Percentiles rank a stretch among this genome's conserved stretches.
Evolutionary conservation across 2,329 filamentous ascomycete genomes (phyloP).

Genomic region (Cephalotrichum gorgonifer): DNA sequence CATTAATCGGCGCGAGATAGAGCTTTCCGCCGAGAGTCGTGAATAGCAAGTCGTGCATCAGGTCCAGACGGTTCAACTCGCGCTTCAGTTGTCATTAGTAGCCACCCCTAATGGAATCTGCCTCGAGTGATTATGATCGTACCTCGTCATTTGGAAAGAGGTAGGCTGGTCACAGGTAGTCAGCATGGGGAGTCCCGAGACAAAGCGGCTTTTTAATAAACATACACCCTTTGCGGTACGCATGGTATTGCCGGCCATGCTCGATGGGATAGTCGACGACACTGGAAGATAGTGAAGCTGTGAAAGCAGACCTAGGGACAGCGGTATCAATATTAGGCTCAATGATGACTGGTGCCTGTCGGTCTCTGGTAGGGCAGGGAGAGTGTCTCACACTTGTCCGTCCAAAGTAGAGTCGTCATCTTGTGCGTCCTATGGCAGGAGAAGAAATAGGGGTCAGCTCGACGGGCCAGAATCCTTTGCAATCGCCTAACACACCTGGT

Average conservation of each 20-base stretch:
- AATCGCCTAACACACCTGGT: too few relatives aligned
- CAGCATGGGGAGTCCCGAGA: background rate
- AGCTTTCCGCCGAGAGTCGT: conserved; percentile 31
- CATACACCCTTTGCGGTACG: conserved; percentile 19
- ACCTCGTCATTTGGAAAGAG: background rate
- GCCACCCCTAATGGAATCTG: too few relatives aligned
- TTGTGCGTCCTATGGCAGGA: too few relatives aligned
- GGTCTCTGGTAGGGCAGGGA: too few relatives aligned
- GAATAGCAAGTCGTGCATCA: conserved; percentile 41
- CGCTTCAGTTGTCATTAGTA: background rate
- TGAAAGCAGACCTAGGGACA: background rate
- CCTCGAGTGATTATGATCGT: too few relatives aligned
- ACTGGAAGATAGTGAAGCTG: conserved; percentile 18
- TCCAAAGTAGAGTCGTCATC: too few relatives aligned
- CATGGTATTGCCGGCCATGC: conserved; percentile 28
- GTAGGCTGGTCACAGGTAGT: background rate
- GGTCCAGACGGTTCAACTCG: conserved; percentile 42
- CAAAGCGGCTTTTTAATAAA: background rate
- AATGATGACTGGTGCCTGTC: too few relatives aligned
- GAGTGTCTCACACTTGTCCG: too few relatives aligned
- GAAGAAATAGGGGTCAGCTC: too few relatives aligned
- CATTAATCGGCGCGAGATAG: conserved; percentile 12
- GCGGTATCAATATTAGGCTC: too few relatives aligned
- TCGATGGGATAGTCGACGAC: conserved; percentile 25
- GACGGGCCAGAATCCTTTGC: too few relatives aligned